These are phyloP conservation scores for Iodosphaeria phyllophila DNA, from an alignment of 2,329 filamentous ascomycete species.

Conservation along the genomic window DNA sequence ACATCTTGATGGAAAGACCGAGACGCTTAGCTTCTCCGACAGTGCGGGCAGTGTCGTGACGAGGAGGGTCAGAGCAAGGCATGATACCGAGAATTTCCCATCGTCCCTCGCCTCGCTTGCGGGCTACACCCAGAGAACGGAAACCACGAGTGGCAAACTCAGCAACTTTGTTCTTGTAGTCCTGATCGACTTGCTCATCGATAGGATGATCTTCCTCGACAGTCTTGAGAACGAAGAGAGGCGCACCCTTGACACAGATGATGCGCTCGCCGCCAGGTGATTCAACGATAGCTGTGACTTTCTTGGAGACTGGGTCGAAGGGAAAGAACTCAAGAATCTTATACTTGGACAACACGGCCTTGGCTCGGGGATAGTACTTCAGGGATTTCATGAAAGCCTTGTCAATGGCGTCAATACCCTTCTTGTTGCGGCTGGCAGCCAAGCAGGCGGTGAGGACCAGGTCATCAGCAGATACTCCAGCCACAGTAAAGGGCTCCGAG, in stretches of 20 bases:
- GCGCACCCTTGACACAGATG: conserved; percentile 79
- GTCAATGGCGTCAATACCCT: conserved; percentile 88
- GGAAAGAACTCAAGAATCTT: conserved; percentile 70
- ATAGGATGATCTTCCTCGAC: conserved; percentile 74
- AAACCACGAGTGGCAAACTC: conserved; percentile 88
- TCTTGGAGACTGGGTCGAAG: conserved; percentile 88
- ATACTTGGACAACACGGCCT: conserved; percentile 65
- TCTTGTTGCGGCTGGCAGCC: conserved; percentile 83
- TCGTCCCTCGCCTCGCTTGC: conserved; percentile 61
- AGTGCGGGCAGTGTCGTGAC: conserved; percentile 78
- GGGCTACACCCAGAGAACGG: conserved; percentile 82
- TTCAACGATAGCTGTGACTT: conserved; percentile 69
- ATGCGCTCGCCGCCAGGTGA: conserved; percentile 71
- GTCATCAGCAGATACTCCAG: conserved; percentile 68
- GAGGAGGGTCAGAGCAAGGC: conserved; percentile 82
- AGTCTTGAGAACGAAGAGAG: conserved; percentile 71
- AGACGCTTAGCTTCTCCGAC: conserved; percentile 78
- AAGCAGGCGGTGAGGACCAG: conserved; percentile 86
- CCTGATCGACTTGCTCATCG: conserved; percentile 56
- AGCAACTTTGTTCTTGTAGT: conserved; percentile 82
- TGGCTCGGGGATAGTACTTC: conserved; percentile 65
- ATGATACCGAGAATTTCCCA: conserved; percentile 94
- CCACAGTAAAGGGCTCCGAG: conserved; percentile 66
- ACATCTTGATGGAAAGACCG: conserved; percentile 86
- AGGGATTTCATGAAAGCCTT: conserved; percentile 85